Conservation (phyloP, 768 basidiomycete genomes). For the Xerocomellus dryophilus region DNA sequence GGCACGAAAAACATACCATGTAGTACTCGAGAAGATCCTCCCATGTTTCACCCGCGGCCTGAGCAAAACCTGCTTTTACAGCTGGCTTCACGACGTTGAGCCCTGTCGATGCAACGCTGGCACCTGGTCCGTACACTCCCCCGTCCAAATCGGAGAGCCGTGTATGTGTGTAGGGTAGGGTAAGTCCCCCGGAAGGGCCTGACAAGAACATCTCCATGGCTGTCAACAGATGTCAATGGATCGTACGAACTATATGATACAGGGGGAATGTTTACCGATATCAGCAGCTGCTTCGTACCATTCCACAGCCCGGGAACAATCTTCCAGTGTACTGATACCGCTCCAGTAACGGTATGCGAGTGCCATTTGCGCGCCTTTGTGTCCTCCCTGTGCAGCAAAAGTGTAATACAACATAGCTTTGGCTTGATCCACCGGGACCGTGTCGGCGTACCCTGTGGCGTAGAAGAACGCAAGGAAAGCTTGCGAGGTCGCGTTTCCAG, state of each 20-base stretch:
- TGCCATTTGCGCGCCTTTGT: constrained; percentile 88
- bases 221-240: constrained; percentile 23
- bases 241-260: background rate
- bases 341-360: constrained; percentile 94
- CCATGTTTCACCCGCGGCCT: constrained; percentile 91
- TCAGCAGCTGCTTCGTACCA: constrained; percentile 93
- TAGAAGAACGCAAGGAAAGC: constrained; percentile 84
- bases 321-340: constrained; percentile 87
- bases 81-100: constrained; percentile 66
- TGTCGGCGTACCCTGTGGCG: constrained; percentile 73
- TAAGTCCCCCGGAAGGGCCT: constrained; percentile 89
- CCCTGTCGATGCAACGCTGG: constrained; percentile 89
- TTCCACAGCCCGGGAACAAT: constrained; percentile 75
- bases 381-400: constrained; percentile 85
- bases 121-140: constrained; percentile 92
- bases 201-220: constrained; percentile 79
- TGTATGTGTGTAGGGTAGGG: constrained; percentile 77
- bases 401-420: constrained; percentile 91
- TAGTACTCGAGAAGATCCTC: constrained; percentile 92
- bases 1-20: constrained; percentile 46
- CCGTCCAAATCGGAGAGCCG: constrained; percentile 86
- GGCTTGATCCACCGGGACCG: constrained; percentile 65
- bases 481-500: constrained; percentile 87
- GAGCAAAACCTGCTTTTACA: constrained; percentile 79
- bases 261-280: constrained; percentile 53